phyloP scores from a whole-genome alignment of 257 asterid species.

The Nicotiana otophora region DNA sequence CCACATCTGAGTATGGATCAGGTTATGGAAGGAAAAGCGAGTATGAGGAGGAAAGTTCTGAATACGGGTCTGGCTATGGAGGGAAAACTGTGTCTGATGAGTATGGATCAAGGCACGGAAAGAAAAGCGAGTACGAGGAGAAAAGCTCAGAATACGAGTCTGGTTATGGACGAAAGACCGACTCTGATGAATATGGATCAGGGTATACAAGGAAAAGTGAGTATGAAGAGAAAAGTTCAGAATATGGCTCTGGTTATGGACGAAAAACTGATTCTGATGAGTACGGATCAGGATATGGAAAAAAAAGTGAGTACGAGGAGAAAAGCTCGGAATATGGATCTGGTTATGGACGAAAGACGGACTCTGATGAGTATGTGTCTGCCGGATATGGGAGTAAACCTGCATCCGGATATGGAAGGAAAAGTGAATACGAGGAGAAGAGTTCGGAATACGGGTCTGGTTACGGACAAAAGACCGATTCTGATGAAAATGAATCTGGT shows the following conservation, averaged over 20 bases:
- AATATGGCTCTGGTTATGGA: conserved; percentile 10
- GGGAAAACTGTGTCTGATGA: conserved; percentile 12
- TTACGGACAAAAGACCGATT: neutral
- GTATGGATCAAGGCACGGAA: conserved; percentile 15
- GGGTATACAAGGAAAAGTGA: conserved; percentile 1
- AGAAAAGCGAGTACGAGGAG: conserved; percentile 16
- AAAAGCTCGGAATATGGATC: neutral
- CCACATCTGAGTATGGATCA: conserved; percentile 22
- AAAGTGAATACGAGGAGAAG: neutral
- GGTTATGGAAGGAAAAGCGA: conserved; percentile 30
- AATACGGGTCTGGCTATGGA: conserved; percentile 22
- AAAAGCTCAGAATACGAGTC: conserved; percentile 18
- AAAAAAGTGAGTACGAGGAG: neutral
- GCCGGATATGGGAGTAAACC: neutral
- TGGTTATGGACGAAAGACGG: conserved; percentile 11
- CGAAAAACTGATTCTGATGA: neutral
- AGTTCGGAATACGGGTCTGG: neutral
- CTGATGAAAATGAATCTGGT: neutral
- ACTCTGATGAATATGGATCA: neutral
- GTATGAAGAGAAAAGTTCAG: conserved; percentile 17
- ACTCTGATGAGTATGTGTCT: neutral
- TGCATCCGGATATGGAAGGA: neutral
- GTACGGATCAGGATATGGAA: neutral
- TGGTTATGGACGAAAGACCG: neutral
- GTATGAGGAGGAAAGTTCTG: conserved; percentile 14